These are phyloP conservation scores for Naganishia sp. DNA, from an alignment of 1,284 basidiomycete genomes.

Conservation along the genomic window DNA sequence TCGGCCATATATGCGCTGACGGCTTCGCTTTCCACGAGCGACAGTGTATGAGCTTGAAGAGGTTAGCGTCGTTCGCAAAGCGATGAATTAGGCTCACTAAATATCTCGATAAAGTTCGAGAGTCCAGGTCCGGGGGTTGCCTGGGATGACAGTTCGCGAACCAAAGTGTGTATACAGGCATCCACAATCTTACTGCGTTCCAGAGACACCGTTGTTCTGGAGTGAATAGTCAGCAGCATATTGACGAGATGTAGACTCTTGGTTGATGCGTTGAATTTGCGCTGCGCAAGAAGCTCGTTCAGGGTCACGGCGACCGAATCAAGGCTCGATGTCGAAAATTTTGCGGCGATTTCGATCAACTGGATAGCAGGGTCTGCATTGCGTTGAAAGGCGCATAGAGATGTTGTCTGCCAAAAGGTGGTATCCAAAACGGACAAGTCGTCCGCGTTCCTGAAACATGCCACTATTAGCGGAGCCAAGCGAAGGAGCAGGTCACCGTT, in stretches of 20 bases:
- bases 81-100: conserved; percentile 35
- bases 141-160: conserved; percentile 36
- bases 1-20: conserved; percentile 69
- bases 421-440: background rate
- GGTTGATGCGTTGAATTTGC: conserved; percentile 17
- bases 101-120: conserved; percentile 14
- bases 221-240: conserved; percentile 22
- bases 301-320: background rate
- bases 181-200: conserved; percentile 33
- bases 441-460: background rate
- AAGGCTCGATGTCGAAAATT: background rate
- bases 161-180: conserved; percentile 38
- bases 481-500: background rate
- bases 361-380: background rate
- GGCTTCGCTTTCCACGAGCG: conserved; percentile 13
- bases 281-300: conserved; percentile 7
- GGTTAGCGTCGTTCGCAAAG: background rate
- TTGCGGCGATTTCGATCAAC: background rate
- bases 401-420: conserved; percentile 12
- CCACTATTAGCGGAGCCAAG: conserved; percentile 2
- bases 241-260: conserved; percentile 8
- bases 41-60: conserved; percentile 1
- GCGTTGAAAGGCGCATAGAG: conserved; percentile 14
- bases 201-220: background rate
- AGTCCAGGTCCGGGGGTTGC: conserved; percentile 33